A percentile compares a stretch with the other conserved stretches of the same genome.
phyloP scores from a whole-genome alignment of 202 grass and related monocot genomes.

The Saccharum hybrid region DNA sequence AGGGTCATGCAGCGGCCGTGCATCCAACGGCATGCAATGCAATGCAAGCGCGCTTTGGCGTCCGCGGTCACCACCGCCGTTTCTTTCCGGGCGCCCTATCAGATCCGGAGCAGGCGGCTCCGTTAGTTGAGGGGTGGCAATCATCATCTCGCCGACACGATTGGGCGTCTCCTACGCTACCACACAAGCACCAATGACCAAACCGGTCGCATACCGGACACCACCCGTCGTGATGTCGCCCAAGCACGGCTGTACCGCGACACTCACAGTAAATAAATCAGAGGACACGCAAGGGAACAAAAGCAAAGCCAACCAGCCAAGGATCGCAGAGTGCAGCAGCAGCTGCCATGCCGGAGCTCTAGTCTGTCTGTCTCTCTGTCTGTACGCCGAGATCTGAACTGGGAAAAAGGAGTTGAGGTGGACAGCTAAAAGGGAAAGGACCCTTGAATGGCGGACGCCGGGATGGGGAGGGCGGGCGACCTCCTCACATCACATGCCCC shows the following conservation, averaged over 20 bases:
- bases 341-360: slow-evolving; percentile 1
- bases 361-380: neutral
- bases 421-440: slow-evolving; percentile 44
- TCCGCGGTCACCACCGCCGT: neutral
- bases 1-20: neutral
- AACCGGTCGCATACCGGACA: neutral
- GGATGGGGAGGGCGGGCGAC: slow-evolving; percentile 20
- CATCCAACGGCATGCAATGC: neutral
- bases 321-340: neutral
- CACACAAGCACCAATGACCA: neutral
- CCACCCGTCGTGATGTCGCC: slow-evolving; percentile 1
- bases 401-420: neutral
- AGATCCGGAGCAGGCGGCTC: neutral
- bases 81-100: slow-evolving; percentile 9
- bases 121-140: slow-evolving; percentile 57
- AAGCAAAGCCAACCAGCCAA: neutral
- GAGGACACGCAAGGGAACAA: neutral
- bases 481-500: slow-evolving; percentile 56
- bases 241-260: slow-evolving; percentile 1
- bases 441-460: slow-evolving; percentile 43
- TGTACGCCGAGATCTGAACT: slow-evolving; percentile 28
- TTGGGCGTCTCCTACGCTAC: slow-evolving; percentile 49
- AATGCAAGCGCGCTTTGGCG: neutral
- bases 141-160: slow-evolving; percentile 52
- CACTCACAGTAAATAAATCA: neutral